A percentile compares a stretch with the other conserved stretches of the same genome.
Conservation (phyloP, 805 yeast species). For the Saturnispora ahearnii region DNA sequence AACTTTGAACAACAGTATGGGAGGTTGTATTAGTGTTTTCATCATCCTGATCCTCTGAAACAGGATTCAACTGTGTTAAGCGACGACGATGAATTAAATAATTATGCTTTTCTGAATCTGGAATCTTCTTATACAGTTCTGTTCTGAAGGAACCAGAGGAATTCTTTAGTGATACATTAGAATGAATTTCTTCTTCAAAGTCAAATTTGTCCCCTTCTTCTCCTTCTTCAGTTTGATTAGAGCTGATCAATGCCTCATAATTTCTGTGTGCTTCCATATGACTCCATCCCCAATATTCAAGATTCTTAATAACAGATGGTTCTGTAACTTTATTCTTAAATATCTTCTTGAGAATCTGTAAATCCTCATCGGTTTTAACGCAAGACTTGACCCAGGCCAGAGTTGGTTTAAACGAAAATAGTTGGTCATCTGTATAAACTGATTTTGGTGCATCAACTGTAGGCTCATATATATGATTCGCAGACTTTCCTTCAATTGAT, state of each 20-base stretch:
- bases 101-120: conserved; percentile 62
- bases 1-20: conserved; percentile 45
- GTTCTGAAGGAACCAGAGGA: conserved; percentile 57
- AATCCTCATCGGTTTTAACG: conserved; percentile 71
- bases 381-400: conserved; percentile 42
- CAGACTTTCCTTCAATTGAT: background rate
- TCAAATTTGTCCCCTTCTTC: conserved; percentile 23
- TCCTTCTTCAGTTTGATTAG: conserved; percentile 17
- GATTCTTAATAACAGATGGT: conserved; percentile 23
- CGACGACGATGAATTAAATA: conserved; percentile 78
- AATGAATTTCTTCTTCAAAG: conserved; percentile 22
- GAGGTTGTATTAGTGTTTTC: conserved; percentile 20
- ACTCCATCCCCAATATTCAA: conserved; percentile 63
- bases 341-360: conserved; percentile 40
- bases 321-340: conserved; percentile 23
- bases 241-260: conserved; percentile 19
- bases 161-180: conserved; percentile 29
- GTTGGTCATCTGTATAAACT: conserved; percentile 38
- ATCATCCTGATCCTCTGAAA: conserved; percentile 51
- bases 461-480: conserved; percentile 39
- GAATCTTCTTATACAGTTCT: conserved; percentile 63
- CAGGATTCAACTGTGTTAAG: conserved; percentile 53
- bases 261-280: conserved; percentile 23
- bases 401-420: conserved; percentile 32
- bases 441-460: conserved; percentile 42